A percentile compares a stretch with the other conserved stretches of the same genome.
phyloP scores from a whole-genome alignment of 805 yeast genomes.

The Ogataea paradorogensis region DNA sequence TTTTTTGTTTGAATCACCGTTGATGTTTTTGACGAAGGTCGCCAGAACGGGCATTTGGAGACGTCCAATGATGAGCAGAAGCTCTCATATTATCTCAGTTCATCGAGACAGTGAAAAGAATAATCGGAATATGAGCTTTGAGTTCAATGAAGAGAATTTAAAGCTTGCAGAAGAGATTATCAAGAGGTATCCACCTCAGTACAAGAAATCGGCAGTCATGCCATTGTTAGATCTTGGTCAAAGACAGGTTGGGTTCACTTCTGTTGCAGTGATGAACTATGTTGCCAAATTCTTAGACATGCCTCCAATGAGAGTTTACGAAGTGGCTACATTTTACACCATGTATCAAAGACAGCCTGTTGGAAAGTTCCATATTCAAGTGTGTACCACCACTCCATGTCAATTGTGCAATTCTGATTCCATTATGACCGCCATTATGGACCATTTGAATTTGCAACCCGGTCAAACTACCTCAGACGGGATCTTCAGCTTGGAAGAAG shows the following conservation, averaged over 20 bases:
- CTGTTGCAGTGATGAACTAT: conserved; percentile 85
- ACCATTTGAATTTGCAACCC: conserved; percentile 60
- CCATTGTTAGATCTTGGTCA: conserved; percentile 84
- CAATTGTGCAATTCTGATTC: conserved; percentile 80
- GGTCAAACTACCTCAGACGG: conserved; percentile 78
- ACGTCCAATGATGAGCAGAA: conserved; percentile 15
- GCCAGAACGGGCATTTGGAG: not conserved
- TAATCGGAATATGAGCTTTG: conserved; percentile 67
- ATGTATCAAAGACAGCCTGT: conserved; percentile 86
- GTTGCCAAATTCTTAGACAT: conserved; percentile 80
- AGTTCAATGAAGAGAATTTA: conserved; percentile 62
- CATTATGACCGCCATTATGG: conserved; percentile 67
- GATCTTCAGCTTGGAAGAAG: conserved; percentile 78
- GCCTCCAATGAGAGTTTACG: conserved; percentile 94
- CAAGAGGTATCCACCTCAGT: conserved; percentile 80
- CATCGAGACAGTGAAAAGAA: conserved; percentile 73
- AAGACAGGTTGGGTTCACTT: conserved; percentile 82
- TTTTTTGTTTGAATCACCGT: not conserved
- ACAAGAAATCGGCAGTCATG: conserved; percentile 86
- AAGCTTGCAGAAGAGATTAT: conserved; percentile 69
- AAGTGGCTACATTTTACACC: conserved; percentile 88
- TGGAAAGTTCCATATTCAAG: conserved; percentile 80
- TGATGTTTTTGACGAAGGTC: conserved; percentile 3
- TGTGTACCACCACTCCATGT: conserved; percentile 89
- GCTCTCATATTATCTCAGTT: conserved; percentile 43